Evolutionary conservation across 495 filamentous ascomycete species (phyloP).

Genomic region (Beverwykella pulmonaria): DNA sequence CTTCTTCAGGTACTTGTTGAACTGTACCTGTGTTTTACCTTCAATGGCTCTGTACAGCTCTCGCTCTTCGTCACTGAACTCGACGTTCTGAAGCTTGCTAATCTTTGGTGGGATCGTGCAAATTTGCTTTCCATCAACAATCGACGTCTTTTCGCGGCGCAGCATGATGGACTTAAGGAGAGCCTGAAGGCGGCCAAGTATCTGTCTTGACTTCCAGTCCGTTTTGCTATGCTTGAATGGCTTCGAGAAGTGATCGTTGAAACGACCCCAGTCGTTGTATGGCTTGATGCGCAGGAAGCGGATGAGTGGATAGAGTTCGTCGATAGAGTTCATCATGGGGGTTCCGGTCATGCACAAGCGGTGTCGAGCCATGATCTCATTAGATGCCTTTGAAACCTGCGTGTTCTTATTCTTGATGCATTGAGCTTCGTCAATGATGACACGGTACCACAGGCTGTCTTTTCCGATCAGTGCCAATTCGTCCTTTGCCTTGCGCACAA

Average conservation of each 20-base stretch:
- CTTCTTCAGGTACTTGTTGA: slow-evolving; percentile 76
- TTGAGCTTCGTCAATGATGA: slow-evolving; percentile 93
- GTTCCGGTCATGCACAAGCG: slow-evolving; percentile 90
- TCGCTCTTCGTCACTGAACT: slow-evolving; percentile 74
- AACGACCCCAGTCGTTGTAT: slow-evolving; percentile 68
- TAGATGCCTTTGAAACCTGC: slow-evolving; percentile 64
- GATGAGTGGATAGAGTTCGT: slow-evolving; percentile 81
- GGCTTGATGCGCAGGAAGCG: slow-evolving; percentile 79
- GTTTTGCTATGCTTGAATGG: slow-evolving; percentile 50
- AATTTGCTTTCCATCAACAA: slow-evolving; percentile 85
- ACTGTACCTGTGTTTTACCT: slow-evolving; percentile 62
- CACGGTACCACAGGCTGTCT: slow-evolving; percentile 67
- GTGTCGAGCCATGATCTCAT: slow-evolving; percentile 62
- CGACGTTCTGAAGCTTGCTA: slow-evolving; percentile 64
- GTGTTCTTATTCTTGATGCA: slow-evolving; percentile 86
- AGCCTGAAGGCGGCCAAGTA: slow-evolving; percentile 72
- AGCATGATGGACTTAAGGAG: slow-evolving; percentile 84
- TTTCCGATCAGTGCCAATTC: slow-evolving; percentile 65
- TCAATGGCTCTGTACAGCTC: slow-evolving; percentile 75
- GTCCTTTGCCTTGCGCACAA: slow-evolving; percentile 39
- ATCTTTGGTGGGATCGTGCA: slow-evolving; percentile 71
- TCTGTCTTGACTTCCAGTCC: neutral
- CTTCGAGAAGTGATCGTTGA: slow-evolving; percentile 47
- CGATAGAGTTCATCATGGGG: slow-evolving; percentile 89
- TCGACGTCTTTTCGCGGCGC: slow-evolving; percentile 79